Evolutionary conservation across 139 green algal genomes (phyloP), one percentile per base, ranked within the genome.

Genomic region (Nannochloris sp.): DNA sequence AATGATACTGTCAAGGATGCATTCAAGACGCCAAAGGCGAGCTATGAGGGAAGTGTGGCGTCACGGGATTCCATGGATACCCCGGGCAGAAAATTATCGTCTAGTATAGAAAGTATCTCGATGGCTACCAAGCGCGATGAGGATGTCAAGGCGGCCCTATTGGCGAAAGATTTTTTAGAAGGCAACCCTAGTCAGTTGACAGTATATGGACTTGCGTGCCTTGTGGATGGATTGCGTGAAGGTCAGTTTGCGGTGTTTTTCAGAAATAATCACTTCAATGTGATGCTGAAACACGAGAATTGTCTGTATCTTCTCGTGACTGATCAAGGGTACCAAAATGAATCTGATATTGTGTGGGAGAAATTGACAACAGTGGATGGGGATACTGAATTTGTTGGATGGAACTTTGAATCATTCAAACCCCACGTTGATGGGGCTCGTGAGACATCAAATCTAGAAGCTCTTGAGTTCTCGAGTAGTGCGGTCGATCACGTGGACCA

Each of bases 221-320:
- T 95, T 49, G 62, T 67, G 12, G 55, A 73, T 9, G 53, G 29
- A 1, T 55, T 96, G 34, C 57, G 72, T 27, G 80, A 90, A 12
- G 67, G 81, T 51, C 68, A 95, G 74, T 76, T 95, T 61, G 90
- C 79, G 1, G 86, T 96, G 12, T 89, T 93, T 54, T 93, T 93
- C 76, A 61, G 91, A 44, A 97, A 97, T 81, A 96, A 96, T 72
- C 91, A 97, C 72, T 97, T 97, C 75, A 88, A 72, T 68, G 86
- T 84, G 2, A 24, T 95, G 5, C 87, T 95, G 60, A 90, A 88
- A 69, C 68, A 85, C 19, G 64, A 81, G 9, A 66, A 74, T 7
- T 56, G 66, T 44, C 67, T 98, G 12, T 95, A 88, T 73, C 70
- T 96, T 44, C 81, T 98, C 23, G 87, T 92, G 23, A 98, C 91